Evolutionary conservation across 306 rosid species (phyloP), one percentile per base, ranked within the genome.

Genomic region (Cotoneaster glaucophyllus): DNA sequence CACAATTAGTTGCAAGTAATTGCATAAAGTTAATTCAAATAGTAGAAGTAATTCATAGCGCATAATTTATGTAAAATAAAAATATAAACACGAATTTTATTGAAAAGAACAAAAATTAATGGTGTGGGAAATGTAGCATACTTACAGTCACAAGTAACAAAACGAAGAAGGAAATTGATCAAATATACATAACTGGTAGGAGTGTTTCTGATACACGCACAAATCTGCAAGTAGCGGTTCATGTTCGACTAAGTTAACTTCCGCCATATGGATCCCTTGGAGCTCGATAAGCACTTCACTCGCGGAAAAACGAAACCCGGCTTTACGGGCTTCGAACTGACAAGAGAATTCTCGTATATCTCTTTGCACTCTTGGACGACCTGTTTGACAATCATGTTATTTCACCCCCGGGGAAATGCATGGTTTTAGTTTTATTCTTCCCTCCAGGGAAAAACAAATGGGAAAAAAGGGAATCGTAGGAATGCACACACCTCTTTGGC

Each of bases 361-460:
- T 92, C 99, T 84, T 87, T 95, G 93, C 99, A 95, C 78, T 95
- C 99, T 89, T 90, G 97, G 71, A 95, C 87, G 39, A 92, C 99
- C 99, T 95, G 88, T 67, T 76, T 10, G 56, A 74, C 79, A 85
- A 74, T 53, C 37, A 71, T 34, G 18, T n/a, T 21, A 64, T 82
- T 53, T 75, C 50, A 65, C 52, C 64, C 19, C 41, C 25, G 8
- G 9, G n/a, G 52, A n/a, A 74, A 74, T 9, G 69, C 31, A 24
- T 14, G 28, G 9, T 37, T 53, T 11, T 9, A 29, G 56, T 24
- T 43, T 15, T 54, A 18, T 53, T 50, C 25, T 25, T 50, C 43
- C 22, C 22, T 39, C 53, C 53, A 0, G 53, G 53, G 53, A 2
- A 19, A 14, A n/a, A 34, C 6, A 11, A 52, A 32, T 4, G 10